Base-by-base conservation (phyloP, 768 basidiomycete genomes). In the Kwoniella europaea region DNA sequence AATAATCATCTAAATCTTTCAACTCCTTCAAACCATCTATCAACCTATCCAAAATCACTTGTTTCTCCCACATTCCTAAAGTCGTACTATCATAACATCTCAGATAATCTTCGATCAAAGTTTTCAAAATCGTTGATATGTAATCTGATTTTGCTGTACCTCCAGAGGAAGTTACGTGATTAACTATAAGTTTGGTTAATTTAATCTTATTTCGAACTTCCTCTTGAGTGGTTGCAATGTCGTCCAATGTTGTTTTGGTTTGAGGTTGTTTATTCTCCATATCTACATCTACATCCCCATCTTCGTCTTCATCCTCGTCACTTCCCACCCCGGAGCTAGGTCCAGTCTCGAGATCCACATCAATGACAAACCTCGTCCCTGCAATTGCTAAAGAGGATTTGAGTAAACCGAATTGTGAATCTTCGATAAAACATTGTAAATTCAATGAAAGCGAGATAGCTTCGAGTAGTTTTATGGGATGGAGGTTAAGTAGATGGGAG, bases 401-500 rank as follows among this genome's bases (percentile, higher is more conserved):
- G 22, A 80, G 64, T 7, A 80, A 66, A 10, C 79, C 79, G 63
- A 80, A 80, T 68, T 80, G 79, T 2, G 79, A 78, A 60, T 80
- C 79, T 66, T 80, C 79, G 54, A 78, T 73, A 59, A 73, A 80
- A 56, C 72, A 67, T 63, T 80, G 71, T 52, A 80, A 72, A n/a
- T 64, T 68, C 13, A 74, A 59, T n/a, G 41, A n/a, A 57, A 54
- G 61, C 2, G 77, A 76, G 3, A 80, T 63, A 6, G 60, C 27
- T 22, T 69, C 64, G 5, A 80, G 67, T 4, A 80, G 69, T 44
- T 74, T 52, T 20, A 71, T 68, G 1, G 78, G 76, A 5, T 66
- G 10, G 1, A 75, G 68, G 4, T 22, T 10, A 0, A 71, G 56
- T 22, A 67, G 63, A 20, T 63, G 29, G 7, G 78, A 79, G 2